Conservation (phyloP, 2,329 filamentous ascomycete species). For the Clonostachys rhizophaga region DNA sequence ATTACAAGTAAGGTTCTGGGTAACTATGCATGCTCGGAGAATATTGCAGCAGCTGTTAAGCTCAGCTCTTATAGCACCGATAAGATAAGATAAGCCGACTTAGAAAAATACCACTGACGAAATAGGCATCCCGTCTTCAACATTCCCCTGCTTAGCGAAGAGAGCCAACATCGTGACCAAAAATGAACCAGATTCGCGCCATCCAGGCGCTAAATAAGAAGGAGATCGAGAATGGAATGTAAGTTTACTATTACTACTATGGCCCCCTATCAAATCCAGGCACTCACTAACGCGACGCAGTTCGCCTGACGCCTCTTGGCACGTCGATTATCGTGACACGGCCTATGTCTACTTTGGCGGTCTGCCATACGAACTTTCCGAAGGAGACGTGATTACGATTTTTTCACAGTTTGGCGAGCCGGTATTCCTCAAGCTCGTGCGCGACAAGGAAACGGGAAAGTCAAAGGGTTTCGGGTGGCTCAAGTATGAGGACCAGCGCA, state of each 20-base stretch:
- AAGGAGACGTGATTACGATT: conserved; percentile 93
- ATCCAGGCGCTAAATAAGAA: conserved; percentile 91
- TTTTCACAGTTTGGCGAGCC: conserved; percentile 98
- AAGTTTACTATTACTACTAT: conserved; percentile 23
- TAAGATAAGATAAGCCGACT: too few relatives aligned
- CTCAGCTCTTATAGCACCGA: too few relatives aligned
- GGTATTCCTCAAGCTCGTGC: conserved; percentile 83
- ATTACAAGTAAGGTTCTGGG: too few relatives aligned
- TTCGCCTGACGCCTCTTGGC: conserved; percentile 86
- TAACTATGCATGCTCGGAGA: too few relatives aligned
- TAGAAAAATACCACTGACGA: too few relatives aligned
- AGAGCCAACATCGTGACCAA: conserved; percentile 5
- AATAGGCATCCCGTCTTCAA: too few relatives aligned
- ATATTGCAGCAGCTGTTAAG: too few relatives aligned
- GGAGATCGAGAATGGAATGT: conserved; percentile 87
- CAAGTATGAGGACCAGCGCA: conserved; percentile 97
- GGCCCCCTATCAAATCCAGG: neutral
- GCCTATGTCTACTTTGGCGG: conserved; percentile 96
- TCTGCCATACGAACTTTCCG: conserved; percentile 84
- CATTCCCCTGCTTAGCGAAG: too few relatives aligned
- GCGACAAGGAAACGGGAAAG: conserved; percentile 95
- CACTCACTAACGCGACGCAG: conserved; percentile 31
- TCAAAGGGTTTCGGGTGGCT: conserved; percentile 92
- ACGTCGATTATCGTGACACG: conserved; percentile 95
- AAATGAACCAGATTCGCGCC: conserved; percentile 90